Base-by-base conservation (phyloP, 495 filamentous ascomycete species). In the Annulohypoxylon stygium region DNA sequence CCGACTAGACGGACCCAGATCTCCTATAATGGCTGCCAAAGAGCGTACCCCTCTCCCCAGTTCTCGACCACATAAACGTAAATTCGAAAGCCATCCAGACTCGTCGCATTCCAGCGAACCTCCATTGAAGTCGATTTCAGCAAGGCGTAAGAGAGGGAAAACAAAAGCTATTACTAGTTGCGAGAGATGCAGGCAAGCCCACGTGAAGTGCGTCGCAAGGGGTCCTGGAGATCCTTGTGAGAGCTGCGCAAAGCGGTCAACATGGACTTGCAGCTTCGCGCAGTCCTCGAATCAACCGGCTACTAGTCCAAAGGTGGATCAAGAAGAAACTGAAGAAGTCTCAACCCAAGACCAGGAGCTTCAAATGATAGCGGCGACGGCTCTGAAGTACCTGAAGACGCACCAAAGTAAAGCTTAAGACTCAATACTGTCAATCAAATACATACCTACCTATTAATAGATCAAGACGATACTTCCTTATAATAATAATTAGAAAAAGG, bases 91-190 rank as follows among this genome's bases (percentile, higher is more conserved):
- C 45, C 18, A 36, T 3, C 2, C 33, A 20, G n/a, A 7, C 41
- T 1, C 30, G 10, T 18, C 11, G 3, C 30, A 51, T n/a, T 30
- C 45, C 10, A 48, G 16, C 1, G 23, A 45, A 41, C 18, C 55
- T 18, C 9, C 59, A 20, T 4, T 36, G 2, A 43, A 55, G 14
- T n/a, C 50, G 20, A 20, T 14, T 1, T 51, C 64, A 23, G 18
- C 18, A 36, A 75, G 67, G 43, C 72, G 63, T 6, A 70, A 65
- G 12, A 64, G 51, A 9, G 59, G 72, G 0, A 60, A 54, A 26
- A 55, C 67, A 2, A 75, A 75, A 12, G 72, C 72, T 0, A 67
- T 75, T 12, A 75, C 67, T 8, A 75, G 72, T 18, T 75, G 72
- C 30, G 72, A 71, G 60, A 63, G 67, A 34, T 75, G 72, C 10